These are phyloP conservation scores for Bipolaris zeicola DNA, from an alignment of 2,329 filamentous ascomycete genomes.

Conservation along the genomic window DNA sequence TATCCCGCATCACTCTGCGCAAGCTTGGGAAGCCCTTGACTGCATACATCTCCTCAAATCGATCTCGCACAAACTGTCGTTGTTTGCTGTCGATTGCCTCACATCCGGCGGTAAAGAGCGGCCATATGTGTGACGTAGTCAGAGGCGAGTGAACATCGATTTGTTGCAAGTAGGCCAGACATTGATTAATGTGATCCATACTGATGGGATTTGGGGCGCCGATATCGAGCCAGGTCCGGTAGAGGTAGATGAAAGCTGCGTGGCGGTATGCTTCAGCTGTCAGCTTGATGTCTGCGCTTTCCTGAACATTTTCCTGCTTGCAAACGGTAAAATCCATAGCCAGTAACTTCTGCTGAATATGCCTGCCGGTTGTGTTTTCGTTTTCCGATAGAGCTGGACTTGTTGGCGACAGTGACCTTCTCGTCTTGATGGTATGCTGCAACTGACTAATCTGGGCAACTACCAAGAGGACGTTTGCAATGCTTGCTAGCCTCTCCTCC, in stretches of 20 bases:
- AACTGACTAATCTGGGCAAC: slow-evolving; percentile 37
- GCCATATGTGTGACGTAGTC: slow-evolving; percentile 39
- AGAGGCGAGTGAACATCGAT: slow-evolving; percentile 30
- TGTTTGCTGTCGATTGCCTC: slow-evolving; percentile 29
- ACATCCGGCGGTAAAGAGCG: slow-evolving; percentile 41
- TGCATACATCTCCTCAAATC: slow-evolving; percentile 33
- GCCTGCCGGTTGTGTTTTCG: slow-evolving; percentile 25
- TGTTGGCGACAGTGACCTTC: slow-evolving; percentile 5
- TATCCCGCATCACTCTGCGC: slow-evolving; percentile 34
- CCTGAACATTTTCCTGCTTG: background rate
- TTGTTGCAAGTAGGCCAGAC: slow-evolving; percentile 24
- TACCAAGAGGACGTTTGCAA: slow-evolving; percentile 32
- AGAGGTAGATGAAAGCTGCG: slow-evolving; percentile 43
- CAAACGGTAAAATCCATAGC: slow-evolving; percentile 22
- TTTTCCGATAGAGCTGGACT: slow-evolving; percentile 20
- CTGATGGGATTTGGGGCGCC: slow-evolving; percentile 40
- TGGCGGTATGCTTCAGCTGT: slow-evolving; percentile 41
- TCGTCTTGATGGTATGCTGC: slow-evolving; percentile 27
- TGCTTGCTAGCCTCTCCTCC: slow-evolving; percentile 26
- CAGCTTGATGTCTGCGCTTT: slow-evolving; percentile 20
- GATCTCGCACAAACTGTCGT: slow-evolving; percentile 33
- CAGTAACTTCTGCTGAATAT: slow-evolving; percentile 26
- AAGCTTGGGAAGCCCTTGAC: slow-evolving; percentile 33
- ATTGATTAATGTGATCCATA: slow-evolving; percentile 34
- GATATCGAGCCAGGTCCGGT: slow-evolving; percentile 40